Base-by-base conservation (phyloP, 768 basidiomycete species). In the Lactifluus piperatus region DNA sequence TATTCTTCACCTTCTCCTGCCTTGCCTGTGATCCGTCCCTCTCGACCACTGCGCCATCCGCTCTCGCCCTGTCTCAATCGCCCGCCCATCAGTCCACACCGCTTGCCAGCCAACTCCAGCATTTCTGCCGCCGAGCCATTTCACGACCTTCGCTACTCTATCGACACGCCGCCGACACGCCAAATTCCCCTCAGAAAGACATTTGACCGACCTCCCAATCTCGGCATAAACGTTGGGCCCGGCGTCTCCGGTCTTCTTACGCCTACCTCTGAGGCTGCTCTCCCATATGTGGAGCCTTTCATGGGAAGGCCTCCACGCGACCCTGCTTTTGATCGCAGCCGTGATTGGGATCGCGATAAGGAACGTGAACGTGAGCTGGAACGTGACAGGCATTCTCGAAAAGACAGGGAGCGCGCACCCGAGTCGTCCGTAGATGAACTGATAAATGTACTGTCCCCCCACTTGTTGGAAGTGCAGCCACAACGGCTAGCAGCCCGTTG, bases 401-500 rank as follows among this genome's bases (percentile, higher is more conserved):
- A 69, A 27, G 71, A 71, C 53, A 65, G 72, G 18, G 78, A 78
- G 37, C 68, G 75, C 37, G 71, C n/a, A n/a, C n/a, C n/a, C n/a
- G n/a, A n/a, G n/a, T n/a, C n/a, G n/a, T 51, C 76, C 13, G 70
- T 76, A 43, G 86, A 86, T 36, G 73, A 67, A 26, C 71, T 80
- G 41, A 69, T 80, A n/a, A 73, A 76, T 51, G 71, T 71, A 18
- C 67, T 80, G 44, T 74, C 77, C 6, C 76, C n/a, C n/a, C n/a
- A n/a, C n/a, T n/a, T n/a, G n/a, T n/a, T n/a, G n/a, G n/a, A n/a
- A n/a, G n/a, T n/a, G n/a, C n/a, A n/a, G n/a, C n/a, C n/a, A n/a
- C n/a, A n/a, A n/a, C n/a, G n/a, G n/a, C n/a, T n/a, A n/a, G n/a
- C n/a, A n/a, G n/a, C n/a, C n/a, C n/a, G n/a, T n/a, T n/a, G n/a